These are phyloP conservation scores for Ocimum tenuiflorum DNA, from an alignment of 257 asterid species.

Conservation along the genomic window DNA sequence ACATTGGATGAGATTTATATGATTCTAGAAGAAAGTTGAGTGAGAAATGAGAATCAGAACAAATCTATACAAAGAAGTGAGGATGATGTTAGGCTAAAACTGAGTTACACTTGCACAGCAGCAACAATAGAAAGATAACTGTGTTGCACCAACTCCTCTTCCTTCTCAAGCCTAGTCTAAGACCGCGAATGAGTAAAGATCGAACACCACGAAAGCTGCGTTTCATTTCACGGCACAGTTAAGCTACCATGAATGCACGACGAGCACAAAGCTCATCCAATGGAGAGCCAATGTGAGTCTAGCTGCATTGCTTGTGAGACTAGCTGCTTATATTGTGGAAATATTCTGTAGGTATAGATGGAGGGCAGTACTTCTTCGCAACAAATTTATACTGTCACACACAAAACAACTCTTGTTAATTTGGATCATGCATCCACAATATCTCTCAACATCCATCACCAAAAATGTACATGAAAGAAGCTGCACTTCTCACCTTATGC, in stretches of 20 bases:
- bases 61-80: slow-evolving; percentile 23
- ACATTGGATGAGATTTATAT: too few relatives aligned
- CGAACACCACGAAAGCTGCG: neutral
- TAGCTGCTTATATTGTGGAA: slow-evolving; percentile 51
- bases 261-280: slow-evolving; percentile 12
- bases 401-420: slow-evolving; percentile 6
- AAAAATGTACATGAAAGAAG: neutral
- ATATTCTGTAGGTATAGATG: slow-evolving; percentile 63
- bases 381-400: slow-evolving; percentile 81
- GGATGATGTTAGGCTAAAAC: slow-evolving; percentile 19
- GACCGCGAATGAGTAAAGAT: neutral
- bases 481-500: slow-evolving; percentile 67
- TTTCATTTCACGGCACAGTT: neutral
- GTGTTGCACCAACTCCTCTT: neutral
- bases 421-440: neutral
- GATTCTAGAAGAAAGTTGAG: neutral
- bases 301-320: slow-evolving; percentile 14
- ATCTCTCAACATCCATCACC: neutral
- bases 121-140: slow-evolving; percentile 3
- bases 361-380: slow-evolving; percentile 92
- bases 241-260: neutral
- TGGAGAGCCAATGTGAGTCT: too few relatives aligned
- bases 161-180: neutral
- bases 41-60: slow-evolving; percentile 2
- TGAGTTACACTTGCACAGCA: neutral